phyloP scores from a whole-genome alignment of 495 filamentous ascomycete species.

The Pyronema omphalodes region DNA sequence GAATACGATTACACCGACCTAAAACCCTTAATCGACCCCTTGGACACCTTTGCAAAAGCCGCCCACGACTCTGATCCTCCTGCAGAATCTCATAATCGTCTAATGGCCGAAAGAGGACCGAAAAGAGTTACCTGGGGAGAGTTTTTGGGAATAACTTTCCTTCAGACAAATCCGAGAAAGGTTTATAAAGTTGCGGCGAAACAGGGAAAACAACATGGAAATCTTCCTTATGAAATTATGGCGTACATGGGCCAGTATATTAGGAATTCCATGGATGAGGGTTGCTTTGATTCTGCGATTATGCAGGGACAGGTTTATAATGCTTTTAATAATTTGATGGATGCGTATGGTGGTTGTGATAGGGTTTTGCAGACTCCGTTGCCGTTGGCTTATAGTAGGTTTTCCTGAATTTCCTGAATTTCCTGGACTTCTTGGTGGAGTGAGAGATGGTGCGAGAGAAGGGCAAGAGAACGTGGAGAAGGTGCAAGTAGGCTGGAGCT shows the following conservation, averaged over 20 bases:
- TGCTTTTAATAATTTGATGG: constrained; percentile 43
- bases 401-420: neutral
- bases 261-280: constrained; percentile 30
- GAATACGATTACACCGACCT: constrained; percentile 60
- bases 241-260: constrained; percentile 50
- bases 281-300: constrained; percentile 6
- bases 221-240: constrained; percentile 61
- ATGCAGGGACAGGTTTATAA: constrained; percentile 34
- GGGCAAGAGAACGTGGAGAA: too few species aligned
- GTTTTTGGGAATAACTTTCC: constrained; percentile 52
- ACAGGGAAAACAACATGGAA: constrained; percentile 38
- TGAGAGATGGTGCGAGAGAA: too few species aligned
- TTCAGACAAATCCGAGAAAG: constrained; percentile 55
- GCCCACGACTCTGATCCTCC: constrained; percentile 37
- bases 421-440: neutral
- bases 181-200: constrained; percentile 44
- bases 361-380: constrained; percentile 71
- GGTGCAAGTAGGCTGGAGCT: too few species aligned
- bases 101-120: constrained; percentile 25
- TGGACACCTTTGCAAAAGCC: constrained; percentile 50
- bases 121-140: constrained; percentile 42
- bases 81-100: constrained; percentile 20
- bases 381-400: constrained; percentile 52
- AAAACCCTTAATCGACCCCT: constrained; percentile 36
- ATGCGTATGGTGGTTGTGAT: constrained; percentile 55